Conservation (phyloP, 306 rosid genomes). For the peach (Prunus persica) region DNA sequence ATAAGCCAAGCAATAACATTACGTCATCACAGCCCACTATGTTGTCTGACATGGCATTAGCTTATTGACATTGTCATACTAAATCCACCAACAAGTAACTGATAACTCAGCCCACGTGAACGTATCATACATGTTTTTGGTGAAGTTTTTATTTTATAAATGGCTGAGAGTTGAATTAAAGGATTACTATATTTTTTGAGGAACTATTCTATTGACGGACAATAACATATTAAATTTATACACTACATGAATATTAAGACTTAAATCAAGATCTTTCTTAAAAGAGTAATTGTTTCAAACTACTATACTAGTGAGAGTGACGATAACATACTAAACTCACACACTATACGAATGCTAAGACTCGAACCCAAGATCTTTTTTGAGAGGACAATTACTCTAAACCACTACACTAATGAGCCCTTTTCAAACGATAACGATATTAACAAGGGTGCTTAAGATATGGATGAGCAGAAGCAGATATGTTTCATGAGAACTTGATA, state of each 20-base stretch:
- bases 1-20: no score
- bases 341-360: no score
- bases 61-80: background rate
- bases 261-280: fast-evolving
- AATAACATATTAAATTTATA: no score
- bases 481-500: background rate
- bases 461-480: background rate
- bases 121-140: background rate
- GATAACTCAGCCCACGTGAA: background rate
- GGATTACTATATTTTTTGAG: background rate
- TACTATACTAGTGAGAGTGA: fast-evolving
- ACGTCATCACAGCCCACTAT: no score
- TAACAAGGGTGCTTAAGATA: background rate
- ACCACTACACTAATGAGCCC: no score
- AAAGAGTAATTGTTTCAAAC: fast-evolving
- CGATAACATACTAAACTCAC: no score
- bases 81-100: no score
- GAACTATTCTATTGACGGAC: fast-evolving
- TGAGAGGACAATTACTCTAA: fast-evolving
- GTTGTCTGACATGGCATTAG: background rate
- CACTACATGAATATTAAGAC: fast-evolving
- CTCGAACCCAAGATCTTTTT: fast-evolving
- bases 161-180: background rate
- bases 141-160: background rate
- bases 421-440: background rate